A percentile compares a stretch with the other conserved stretches of the same genome.
These are phyloP conservation scores for Colletotrichum simmondsii DNA, from an alignment of 2,329 filamentous ascomycete genomes.

Conservation along the genomic window DNA sequence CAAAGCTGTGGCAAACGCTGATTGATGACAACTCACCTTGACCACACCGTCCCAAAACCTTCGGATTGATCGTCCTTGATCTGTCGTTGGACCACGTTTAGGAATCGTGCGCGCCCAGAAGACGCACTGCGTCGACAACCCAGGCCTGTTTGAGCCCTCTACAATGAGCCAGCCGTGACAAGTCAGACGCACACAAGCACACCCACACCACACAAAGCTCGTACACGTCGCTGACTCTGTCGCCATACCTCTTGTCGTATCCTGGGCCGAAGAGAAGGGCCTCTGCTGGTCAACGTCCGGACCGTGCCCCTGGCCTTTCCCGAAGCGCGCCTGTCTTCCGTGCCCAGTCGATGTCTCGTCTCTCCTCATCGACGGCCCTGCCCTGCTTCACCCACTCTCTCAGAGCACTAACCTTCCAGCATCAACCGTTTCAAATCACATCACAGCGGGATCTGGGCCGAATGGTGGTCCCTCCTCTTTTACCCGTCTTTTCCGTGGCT, in stretches of 20 bases:
- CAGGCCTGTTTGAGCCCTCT: constrained; percentile 26
- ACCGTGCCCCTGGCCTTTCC: constrained; percentile 29
- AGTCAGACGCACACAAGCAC: constrained; percentile 32
- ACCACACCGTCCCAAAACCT: not conserved
- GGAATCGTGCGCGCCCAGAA: constrained; percentile 19
- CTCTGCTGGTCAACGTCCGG: constrained; percentile 22
- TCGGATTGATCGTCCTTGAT: constrained; percentile 26
- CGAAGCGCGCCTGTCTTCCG: constrained; percentile 28
- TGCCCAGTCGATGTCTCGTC: constrained; percentile 32
- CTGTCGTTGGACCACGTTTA: constrained; percentile 26
- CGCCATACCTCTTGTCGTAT: constrained; percentile 24
- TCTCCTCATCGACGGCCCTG: constrained; percentile 15
- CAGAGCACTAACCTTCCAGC: constrained; percentile 27
- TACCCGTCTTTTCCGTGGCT: constrained; percentile 32
- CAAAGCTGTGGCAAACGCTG: constrained; percentile 31
- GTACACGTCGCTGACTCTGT: constrained; percentile 31
- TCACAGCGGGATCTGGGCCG: constrained; percentile 33
- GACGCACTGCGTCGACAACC: constrained; percentile 9
- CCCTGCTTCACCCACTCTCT: constrained; percentile 13
- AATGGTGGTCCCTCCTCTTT: constrained; percentile 32
- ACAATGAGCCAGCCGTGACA: constrained; percentile 23
- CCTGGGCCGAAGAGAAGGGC: constrained; percentile 23
- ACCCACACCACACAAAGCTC: constrained; percentile 33
- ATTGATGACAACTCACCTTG: constrained; percentile 21
- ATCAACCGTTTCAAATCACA: constrained; percentile 35